These are phyloP conservation scores for Cryptococcus sp. DNA, from an alignment of 1,284 basidiomycete species.

Conservation along the genomic window DNA sequence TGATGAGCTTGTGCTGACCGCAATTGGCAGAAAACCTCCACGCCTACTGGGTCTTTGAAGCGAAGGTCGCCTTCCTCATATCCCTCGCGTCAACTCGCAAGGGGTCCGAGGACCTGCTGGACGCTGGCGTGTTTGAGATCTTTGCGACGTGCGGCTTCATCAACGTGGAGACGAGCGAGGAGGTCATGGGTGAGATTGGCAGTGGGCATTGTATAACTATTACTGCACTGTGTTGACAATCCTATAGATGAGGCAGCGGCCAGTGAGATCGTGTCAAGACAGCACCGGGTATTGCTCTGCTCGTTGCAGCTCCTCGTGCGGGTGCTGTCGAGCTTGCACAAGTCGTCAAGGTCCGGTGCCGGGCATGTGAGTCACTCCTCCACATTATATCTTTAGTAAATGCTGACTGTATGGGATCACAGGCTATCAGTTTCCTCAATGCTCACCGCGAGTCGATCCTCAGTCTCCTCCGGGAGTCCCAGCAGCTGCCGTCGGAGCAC, in stretches of 20 bases:
- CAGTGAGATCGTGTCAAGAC: conserved; percentile 29
- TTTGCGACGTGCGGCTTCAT: conserved; percentile 83
- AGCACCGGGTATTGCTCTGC: conserved; percentile 38
- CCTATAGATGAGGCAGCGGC: conserved; percentile 19
- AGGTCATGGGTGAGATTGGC: conserved; percentile 66
- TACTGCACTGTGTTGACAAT: not conserved
- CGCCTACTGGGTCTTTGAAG: conserved; percentile 89
- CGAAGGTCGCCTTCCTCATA: conserved; percentile 84
- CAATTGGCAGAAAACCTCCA: conserved; percentile 73
- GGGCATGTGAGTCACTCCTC: conserved; percentile 25
- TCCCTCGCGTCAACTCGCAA: conserved; percentile 74
- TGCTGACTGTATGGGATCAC: conserved; percentile 1
- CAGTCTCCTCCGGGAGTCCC: conserved; percentile 51
- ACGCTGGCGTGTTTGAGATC: conserved; percentile 72
- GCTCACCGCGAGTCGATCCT: conserved; percentile 56
- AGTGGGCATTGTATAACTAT: not conserved
- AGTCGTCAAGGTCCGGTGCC: conserved; percentile 27
- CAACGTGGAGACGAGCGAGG: conserved; percentile 73
- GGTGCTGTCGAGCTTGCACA: conserved; percentile 30
- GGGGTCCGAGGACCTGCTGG: conserved; percentile 82
- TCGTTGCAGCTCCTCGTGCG: conserved; percentile 38
- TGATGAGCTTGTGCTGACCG: not conserved
- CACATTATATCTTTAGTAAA: not conserved
- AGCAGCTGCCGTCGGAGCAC: conserved; percentile 46
- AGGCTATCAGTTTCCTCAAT: conserved; percentile 53